Percentiles rank a stretch among this genome's conserved stretches.
Conservation (phyloP, 805 yeast species). For the Ogataea salicorniae region DNA sequence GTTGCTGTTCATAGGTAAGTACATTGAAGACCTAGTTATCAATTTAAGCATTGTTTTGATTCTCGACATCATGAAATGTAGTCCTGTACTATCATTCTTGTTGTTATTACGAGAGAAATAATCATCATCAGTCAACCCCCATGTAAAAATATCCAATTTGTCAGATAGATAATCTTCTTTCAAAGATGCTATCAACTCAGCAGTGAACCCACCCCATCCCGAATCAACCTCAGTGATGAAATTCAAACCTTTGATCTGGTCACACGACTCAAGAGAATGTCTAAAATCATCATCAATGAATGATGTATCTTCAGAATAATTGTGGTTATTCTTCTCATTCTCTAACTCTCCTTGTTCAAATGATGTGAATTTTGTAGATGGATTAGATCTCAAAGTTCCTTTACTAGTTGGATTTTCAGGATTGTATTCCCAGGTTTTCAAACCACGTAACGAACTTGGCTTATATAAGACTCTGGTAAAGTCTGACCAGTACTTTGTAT, state of each 20-base stretch:
- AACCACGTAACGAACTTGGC: constrained; percentile 51
- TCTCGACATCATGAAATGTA: constrained; percentile 31
- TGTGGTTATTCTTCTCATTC: constrained; percentile 43
- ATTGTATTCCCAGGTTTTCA: constrained; percentile 58
- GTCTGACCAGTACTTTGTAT: constrained; percentile 74
- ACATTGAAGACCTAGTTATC: constrained; percentile 44
- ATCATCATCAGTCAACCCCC: constrained; percentile 31
- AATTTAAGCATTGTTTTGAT: constrained; percentile 43
- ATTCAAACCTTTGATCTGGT: constrained; percentile 66
- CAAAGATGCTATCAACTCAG: constrained; percentile 44
- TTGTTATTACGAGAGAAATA: neutral
- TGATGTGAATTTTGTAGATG: constrained; percentile 38
- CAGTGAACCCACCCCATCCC: constrained; percentile 80
- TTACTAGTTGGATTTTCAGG: constrained; percentile 20
- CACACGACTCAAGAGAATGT: constrained; percentile 66
- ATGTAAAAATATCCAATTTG: constrained; percentile 40
- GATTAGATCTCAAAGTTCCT: constrained; percentile 21
- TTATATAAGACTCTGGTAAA: constrained; percentile 62
- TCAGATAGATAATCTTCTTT: constrained; percentile 63
- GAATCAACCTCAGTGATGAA: constrained; percentile 64
- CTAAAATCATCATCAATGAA: constrained; percentile 54
- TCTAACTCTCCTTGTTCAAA: constrained; percentile 47
- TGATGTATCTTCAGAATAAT: constrained; percentile 39
- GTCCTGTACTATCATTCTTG: constrained; percentile 2
- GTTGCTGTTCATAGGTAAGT: constrained; percentile 45